Percentiles rank a stretch among this genome's conserved stretches.
phyloP scores from a whole-genome alignment of 805 yeast species.

The Yarrowia divulgata region DNA sequence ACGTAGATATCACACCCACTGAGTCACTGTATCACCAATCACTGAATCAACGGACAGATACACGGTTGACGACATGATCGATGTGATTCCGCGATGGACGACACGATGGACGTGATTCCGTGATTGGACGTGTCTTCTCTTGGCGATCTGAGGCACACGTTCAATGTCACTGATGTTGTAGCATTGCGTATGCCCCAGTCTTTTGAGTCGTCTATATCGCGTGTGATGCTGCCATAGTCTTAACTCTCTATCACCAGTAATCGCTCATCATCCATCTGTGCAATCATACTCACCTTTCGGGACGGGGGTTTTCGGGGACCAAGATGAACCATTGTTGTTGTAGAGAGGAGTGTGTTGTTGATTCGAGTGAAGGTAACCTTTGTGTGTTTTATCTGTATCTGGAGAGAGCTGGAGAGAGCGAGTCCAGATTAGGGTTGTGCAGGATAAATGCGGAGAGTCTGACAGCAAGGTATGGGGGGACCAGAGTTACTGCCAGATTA shows the following conservation, averaged over 20 bases:
- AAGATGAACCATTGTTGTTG: slow-evolving; percentile 69
- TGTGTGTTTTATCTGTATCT: slow-evolving; percentile 31
- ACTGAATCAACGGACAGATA: no score
- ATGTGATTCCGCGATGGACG: neutral
- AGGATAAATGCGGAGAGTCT: slow-evolving; percentile 34
- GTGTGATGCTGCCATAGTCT: no score
- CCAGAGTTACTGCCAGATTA: slow-evolving; percentile 14
- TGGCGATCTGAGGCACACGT: no score
- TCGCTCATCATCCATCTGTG: neutral
- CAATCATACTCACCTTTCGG: slow-evolving; percentile 62
- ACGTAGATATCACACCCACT: no score
- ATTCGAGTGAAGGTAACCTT: slow-evolving; percentile 11
- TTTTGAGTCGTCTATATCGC: no score
- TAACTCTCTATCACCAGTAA: no score
- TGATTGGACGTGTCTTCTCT: no score
- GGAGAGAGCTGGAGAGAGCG: neutral
- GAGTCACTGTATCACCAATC: no score
- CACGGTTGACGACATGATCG: neutral
- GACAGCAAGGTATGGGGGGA: slow-evolving; percentile 32
- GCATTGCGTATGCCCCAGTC: neutral
- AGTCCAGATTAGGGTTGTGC: slow-evolving; percentile 33
- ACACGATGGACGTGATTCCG: no score
- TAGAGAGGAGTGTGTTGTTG: neutral
- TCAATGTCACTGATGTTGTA: no score
- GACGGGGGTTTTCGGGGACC: slow-evolving; percentile 85